Conservation (phyloP, 345 rosid species). For the Noccaea caerulescens region DNA sequence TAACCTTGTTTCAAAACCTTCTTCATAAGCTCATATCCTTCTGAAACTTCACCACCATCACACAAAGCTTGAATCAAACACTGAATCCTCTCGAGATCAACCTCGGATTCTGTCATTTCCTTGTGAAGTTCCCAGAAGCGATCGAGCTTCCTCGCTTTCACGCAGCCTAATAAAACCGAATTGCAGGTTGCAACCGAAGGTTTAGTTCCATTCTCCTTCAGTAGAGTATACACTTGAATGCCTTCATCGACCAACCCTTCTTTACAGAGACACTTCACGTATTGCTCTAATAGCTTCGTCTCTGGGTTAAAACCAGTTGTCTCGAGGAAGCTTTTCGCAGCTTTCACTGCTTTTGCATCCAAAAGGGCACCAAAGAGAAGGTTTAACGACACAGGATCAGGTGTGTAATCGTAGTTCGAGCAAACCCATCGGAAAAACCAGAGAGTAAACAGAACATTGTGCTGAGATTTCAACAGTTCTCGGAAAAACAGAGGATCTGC, state of each 20-base stretch:
- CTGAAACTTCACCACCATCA: constrained; percentile 49
- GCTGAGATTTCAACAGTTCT: constrained; percentile 56
- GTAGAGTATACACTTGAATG: constrained; percentile 40
- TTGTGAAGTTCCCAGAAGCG: constrained; percentile 56
- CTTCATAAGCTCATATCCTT: constrained; percentile 49
- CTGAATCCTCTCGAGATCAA: constrained; percentile 55
- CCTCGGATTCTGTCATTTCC: constrained; percentile 47
- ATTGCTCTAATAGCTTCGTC: constrained; percentile 48
- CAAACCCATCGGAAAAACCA: constrained; percentile 61
- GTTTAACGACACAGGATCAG: constrained; percentile 53
- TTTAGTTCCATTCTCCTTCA: constrained; percentile 42
- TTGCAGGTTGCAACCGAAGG: constrained; percentile 56
- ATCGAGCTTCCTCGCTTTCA: constrained; percentile 48
- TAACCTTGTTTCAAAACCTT: constrained; percentile 51
- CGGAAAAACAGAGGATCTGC: constrained; percentile 55
- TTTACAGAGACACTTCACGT: constrained; percentile 58
- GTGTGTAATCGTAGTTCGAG: constrained; percentile 40
- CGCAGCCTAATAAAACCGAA: constrained; percentile 51
- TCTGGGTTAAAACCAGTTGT: constrained; percentile 50
- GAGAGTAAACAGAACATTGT: constrained; percentile 54
- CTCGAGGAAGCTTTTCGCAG: constrained; percentile 53
- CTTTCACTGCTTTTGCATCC: constrained; percentile 57
- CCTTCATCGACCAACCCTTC: constrained; percentile 58
- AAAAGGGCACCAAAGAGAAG: constrained; percentile 63
- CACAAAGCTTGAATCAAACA: constrained; percentile 63